A percentile compares a stretch with the other conserved stretches of the same genome.
Conservation (phyloP, 805 yeast species). For the Wickerhamia fluorescens region DNA sequence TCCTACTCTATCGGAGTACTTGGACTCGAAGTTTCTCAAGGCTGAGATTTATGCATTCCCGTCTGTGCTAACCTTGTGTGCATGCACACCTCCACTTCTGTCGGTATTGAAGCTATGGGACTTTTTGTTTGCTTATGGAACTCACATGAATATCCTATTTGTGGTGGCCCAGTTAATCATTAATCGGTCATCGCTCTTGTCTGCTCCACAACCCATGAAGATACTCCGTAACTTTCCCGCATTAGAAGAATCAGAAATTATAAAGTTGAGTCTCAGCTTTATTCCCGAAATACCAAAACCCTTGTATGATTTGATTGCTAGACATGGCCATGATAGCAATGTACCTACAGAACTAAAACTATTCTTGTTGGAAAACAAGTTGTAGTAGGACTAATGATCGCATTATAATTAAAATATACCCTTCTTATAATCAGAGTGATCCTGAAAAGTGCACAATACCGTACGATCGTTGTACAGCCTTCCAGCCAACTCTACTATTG, state of each 20-base stretch:
- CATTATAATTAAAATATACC: conserved; percentile 17
- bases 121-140: conserved; percentile 83
- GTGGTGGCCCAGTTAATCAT: conserved; percentile 76
- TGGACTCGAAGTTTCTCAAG: conserved; percentile 59
- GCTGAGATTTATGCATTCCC: conserved; percentile 87
- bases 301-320: conserved; percentile 53
- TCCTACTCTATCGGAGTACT: conserved; percentile 53
- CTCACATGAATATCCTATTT: conserved; percentile 78
- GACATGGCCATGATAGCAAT: conserved; percentile 54
- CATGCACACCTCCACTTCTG: conserved; percentile 78
- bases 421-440: conserved; percentile 50
- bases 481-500: conserved; percentile 58
- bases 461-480: conserved; percentile 60
- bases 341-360: conserved; percentile 31
- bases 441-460: conserved; percentile 55
- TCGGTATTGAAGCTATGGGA: conserved; percentile 84
- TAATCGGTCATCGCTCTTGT: conserved; percentile 56
- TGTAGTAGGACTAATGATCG: too few species aligned
- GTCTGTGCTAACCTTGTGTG: conserved; percentile 74
- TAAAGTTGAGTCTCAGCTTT: conserved; percentile 72
- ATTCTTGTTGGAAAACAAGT: conserved; percentile 1
- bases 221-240: conserved; percentile 65
- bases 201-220: conserved; percentile 64
- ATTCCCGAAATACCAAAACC: conserved; percentile 65
- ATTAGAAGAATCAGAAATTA: conserved; percentile 65